These are phyloP conservation scores for Alternaria solani DNA, from an alignment of 2,329 filamentous ascomycete genomes.

Conservation along the genomic window DNA sequence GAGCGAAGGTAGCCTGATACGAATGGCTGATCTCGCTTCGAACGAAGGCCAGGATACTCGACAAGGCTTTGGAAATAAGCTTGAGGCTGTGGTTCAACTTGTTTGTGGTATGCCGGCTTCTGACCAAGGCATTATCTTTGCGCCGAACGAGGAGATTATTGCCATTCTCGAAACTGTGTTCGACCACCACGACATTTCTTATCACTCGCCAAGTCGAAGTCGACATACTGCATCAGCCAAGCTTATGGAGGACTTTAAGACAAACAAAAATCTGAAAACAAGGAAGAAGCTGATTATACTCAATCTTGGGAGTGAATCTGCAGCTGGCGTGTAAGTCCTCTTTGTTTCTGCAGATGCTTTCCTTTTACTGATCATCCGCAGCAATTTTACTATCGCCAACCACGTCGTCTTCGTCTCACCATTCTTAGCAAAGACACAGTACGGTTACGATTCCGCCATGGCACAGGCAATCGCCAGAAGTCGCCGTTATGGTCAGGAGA, in stretches of 20 bases:
- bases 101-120: constrained; percentile 54
- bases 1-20: constrained; percentile 30
- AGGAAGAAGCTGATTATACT: constrained; percentile 63
- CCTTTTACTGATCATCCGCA: constrained; percentile 31
- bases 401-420: constrained; percentile 71
- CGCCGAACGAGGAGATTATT: constrained; percentile 31
- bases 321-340: constrained; percentile 65
- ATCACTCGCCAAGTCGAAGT: constrained; percentile 21
- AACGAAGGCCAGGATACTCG: constrained; percentile 27
- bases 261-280: constrained; percentile 29
- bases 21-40: constrained; percentile 28
- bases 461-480: constrained; percentile 70
- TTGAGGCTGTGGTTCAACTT: constrained; percentile 31
- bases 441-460: constrained; percentile 66
- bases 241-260: constrained; percentile 43
- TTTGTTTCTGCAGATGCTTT: not conserved
- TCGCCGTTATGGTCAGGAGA: constrained; percentile 65
- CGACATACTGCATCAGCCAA: constrained; percentile 19
- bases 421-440: constrained; percentile 58
- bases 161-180: constrained; percentile 28
- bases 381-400: constrained; percentile 70
- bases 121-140: constrained; percentile 42
- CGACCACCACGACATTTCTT: constrained; percentile 24
- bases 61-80: constrained; percentile 40
- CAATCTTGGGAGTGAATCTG: constrained; percentile 63